phyloP scores from a whole-genome alignment of 2,329 filamentous ascomycete species.

The Penicillium freii region DNA sequence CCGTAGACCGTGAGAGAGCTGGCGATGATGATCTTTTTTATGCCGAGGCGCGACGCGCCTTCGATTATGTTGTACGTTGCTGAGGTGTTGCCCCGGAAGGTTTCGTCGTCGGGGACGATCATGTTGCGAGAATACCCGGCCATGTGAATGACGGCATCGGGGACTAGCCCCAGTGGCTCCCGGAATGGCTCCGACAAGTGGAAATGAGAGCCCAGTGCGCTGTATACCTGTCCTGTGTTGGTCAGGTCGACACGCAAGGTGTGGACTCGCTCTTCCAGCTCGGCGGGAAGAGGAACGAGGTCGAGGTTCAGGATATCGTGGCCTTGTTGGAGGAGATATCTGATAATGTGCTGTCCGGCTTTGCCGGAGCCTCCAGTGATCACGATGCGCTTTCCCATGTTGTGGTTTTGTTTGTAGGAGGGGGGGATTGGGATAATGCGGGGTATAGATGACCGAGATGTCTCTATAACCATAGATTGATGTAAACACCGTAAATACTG shows the following conservation, averaged over 20 bases:
- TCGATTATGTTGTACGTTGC: slow-evolving; percentile 64
- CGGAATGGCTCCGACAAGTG: slow-evolving; percentile 45
- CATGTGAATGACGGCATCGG: slow-evolving; percentile 64
- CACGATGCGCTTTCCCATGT: slow-evolving; percentile 46
- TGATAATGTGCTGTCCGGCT: slow-evolving; percentile 56
- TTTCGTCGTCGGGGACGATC: slow-evolving; percentile 61
- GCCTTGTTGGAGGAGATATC: slow-evolving; percentile 51
- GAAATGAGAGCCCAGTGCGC: slow-evolving; percentile 57
- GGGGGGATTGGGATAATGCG: neutral
- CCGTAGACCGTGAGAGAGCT: slow-evolving; percentile 61
- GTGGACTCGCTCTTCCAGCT: slow-evolving; percentile 46
- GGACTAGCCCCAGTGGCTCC: slow-evolving; percentile 42
- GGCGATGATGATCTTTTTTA: slow-evolving; percentile 62
- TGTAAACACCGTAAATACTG: neutral
- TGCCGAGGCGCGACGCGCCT: slow-evolving; percentile 60
- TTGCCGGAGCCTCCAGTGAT: slow-evolving; percentile 58
- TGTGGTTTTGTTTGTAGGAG: neutral
- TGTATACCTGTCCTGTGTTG: slow-evolving; percentile 56
- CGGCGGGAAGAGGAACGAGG: slow-evolving; percentile 42
- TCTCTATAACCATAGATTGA: too few species aligned
- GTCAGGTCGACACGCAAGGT: slow-evolving; percentile 58
- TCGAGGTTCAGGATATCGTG: slow-evolving; percentile 58
- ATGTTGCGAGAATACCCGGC: slow-evolving; percentile 60
- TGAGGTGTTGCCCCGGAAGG: slow-evolving; percentile 55
- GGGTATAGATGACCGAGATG: neutral